Conservation (phyloP, 352 stramenopile species). For the Globisporangium nunn region DNA sequence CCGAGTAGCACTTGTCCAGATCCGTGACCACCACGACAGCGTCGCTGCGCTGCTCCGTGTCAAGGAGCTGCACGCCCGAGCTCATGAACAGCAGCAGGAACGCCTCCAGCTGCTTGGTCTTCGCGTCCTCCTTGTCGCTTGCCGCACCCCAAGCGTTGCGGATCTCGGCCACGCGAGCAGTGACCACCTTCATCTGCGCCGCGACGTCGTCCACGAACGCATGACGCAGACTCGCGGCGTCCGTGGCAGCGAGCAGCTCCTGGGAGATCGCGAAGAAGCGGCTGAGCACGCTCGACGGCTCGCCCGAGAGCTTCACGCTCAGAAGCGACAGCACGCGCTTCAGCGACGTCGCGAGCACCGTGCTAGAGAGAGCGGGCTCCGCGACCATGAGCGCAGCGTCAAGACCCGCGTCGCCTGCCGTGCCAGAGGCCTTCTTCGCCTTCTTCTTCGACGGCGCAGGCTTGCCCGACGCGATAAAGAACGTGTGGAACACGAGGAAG, state of each 20-base stretch:
- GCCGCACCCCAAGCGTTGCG: slow-evolving; percentile 17
- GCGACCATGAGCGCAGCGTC: slow-evolving; percentile 11
- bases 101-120: slow-evolving; percentile 41
- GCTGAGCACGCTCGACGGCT: slow-evolving; percentile 33
- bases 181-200: slow-evolving; percentile 26
- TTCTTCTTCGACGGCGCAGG: slow-evolving; percentile 36
- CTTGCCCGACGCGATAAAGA: slow-evolving; percentile 35
- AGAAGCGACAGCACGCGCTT: slow-evolving; percentile 66
- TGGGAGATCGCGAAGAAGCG: slow-evolving; percentile 36
- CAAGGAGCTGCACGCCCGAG: slow-evolving; percentile 63
- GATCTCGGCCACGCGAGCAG: slow-evolving; percentile 24
- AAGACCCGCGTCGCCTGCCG: slow-evolving; percentile 23
- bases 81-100: slow-evolving; percentile 77
- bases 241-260: slow-evolving; percentile 23
- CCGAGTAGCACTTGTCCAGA: slow-evolving; percentile 59
- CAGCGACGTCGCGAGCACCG: slow-evolving; percentile 35
- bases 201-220: slow-evolving; percentile 28
- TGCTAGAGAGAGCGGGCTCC: slow-evolving; percentile 38
- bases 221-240: slow-evolving; percentile 25
- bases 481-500: slow-evolving; percentile 68
- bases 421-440: slow-evolving; percentile 37
- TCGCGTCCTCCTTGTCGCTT: slow-evolving; percentile 10
- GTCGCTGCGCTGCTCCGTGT: slow-evolving; percentile 56
- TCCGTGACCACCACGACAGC: slow-evolving; percentile 46
- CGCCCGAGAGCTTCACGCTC: slow-evolving; percentile 42